Conservation (phyloP, 257 asterid species). For the Euphrasia confusa region DNA sequence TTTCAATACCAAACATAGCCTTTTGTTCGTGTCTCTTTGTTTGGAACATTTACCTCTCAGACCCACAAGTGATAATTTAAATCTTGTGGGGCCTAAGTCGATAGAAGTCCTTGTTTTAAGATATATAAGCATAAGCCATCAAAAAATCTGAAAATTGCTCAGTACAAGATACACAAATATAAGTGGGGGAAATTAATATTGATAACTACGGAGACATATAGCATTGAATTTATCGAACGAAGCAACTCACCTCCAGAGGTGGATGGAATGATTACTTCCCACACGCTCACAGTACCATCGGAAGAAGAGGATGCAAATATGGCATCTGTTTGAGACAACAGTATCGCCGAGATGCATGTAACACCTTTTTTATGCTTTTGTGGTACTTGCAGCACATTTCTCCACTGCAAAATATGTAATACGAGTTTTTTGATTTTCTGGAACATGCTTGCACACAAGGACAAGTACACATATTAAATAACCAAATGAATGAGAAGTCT, state of each 20-base stretch:
- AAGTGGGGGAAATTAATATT: background rate
- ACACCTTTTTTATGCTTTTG: slow-evolving; percentile 86
- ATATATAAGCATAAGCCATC: background rate
- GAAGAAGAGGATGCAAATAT: slow-evolving; percentile 88
- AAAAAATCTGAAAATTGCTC: no score
- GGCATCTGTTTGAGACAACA: slow-evolving; percentile 59
- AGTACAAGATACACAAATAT: no score
- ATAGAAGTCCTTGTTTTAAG: background rate
- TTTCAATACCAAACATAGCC: background rate
- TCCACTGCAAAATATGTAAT: slow-evolving; percentile 55
- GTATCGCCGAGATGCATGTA: slow-evolving; percentile 71
- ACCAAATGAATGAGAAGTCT: background rate
- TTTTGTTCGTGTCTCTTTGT: no score
- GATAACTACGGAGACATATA: background rate
- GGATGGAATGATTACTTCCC: slow-evolving; percentile 65
- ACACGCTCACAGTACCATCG: slow-evolving; percentile 69
- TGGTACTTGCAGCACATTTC: slow-evolving; percentile 61
- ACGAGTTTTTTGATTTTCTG: background rate
- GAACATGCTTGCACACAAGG: background rate
- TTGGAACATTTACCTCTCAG: no score
- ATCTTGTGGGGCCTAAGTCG: no score
- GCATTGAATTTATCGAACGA: slow-evolving; percentile 6
- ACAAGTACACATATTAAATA: background rate
- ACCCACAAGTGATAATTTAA: no score
- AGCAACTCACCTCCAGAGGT: slow-evolving; percentile 51